Conservation (phyloP, 495 filamentous ascomycete species). For the Penicillium egyptiacum region DNA sequence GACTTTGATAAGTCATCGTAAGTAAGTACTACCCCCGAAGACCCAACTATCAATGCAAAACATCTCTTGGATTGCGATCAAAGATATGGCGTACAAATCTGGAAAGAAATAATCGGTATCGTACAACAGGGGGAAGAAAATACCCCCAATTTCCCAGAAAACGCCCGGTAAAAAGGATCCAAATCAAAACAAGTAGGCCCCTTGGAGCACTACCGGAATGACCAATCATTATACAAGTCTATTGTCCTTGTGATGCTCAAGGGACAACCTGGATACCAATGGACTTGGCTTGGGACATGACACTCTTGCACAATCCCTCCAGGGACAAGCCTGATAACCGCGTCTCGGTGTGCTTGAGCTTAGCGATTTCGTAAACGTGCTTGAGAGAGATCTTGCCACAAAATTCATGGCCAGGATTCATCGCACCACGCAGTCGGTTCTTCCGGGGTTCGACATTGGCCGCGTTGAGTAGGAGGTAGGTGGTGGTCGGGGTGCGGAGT, state of each 20-base stretch:
- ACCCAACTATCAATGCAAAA: slow-evolving; percentile 2
- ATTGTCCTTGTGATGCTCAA: slow-evolving; percentile 37
- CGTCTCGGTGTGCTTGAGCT: slow-evolving; percentile 87
- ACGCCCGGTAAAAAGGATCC: slow-evolving; percentile 16
- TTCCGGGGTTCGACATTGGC: slow-evolving; percentile 76
- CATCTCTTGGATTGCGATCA: slow-evolving; percentile 5
- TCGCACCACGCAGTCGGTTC: slow-evolving; percentile 74
- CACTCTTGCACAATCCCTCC: slow-evolving; percentile 77
- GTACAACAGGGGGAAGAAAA: slow-evolving; percentile 18
- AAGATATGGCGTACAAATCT: slow-evolving; percentile 18
- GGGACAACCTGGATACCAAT: slow-evolving; percentile 80
- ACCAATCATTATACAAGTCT: slow-evolving; percentile 12
- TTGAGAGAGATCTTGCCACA: slow-evolving; percentile 86
- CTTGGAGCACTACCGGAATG: slow-evolving; percentile 5
- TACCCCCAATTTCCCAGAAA: slow-evolving; percentile 9
- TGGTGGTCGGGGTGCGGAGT: slow-evolving; percentile 86
- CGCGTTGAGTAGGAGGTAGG: slow-evolving; percentile 81
- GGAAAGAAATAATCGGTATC: slow-evolving; percentile 20
- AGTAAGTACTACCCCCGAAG: neutral
- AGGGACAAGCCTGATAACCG: slow-evolving; percentile 76
- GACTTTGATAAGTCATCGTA: neutral
- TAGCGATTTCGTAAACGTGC: slow-evolving; percentile 97
- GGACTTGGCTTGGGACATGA: slow-evolving; percentile 85
- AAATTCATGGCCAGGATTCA: slow-evolving; percentile 72
- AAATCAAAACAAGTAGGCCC: slow-evolving; percentile 12